phyloP scores from a whole-genome alignment of 768 basidiomycete genomes.

The Boletus rubescentipes region DNA sequence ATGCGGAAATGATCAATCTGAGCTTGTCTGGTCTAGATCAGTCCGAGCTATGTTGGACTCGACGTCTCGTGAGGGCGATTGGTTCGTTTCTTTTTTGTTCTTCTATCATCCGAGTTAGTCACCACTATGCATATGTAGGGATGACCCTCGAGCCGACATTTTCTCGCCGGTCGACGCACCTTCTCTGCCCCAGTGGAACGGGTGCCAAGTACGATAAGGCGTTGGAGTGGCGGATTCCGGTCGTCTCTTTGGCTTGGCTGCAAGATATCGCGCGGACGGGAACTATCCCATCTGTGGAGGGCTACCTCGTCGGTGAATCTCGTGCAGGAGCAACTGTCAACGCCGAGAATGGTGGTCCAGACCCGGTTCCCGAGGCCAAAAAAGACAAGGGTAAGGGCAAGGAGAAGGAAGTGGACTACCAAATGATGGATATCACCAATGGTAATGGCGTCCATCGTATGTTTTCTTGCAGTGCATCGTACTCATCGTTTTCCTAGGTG shows the following conservation, averaged over 20 bases:
- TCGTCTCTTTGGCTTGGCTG: constrained; percentile 74
- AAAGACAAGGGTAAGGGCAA: constrained; percentile 35
- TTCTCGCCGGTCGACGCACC: constrained; percentile 70
- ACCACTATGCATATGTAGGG: constrained; percentile 38
- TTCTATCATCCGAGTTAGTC: background rate
- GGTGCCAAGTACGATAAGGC: constrained; percentile 83
- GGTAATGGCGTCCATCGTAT: constrained; percentile 17
- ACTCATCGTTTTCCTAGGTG: constrained; percentile 9
- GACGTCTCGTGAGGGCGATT: constrained; percentile 26
- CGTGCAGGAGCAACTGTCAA: constrained; percentile 42
- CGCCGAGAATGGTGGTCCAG: constrained; percentile 21
- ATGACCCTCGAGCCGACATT: constrained; percentile 56
- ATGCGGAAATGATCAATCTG: constrained; percentile 54
- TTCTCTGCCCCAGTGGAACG: constrained; percentile 68
- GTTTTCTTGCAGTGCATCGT: background rate
- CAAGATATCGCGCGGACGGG: constrained; percentile 56
- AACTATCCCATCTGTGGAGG: constrained; percentile 37
- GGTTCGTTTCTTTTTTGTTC: constrained; percentile 10
- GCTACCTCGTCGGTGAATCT: constrained; percentile 32
- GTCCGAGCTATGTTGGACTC: constrained; percentile 63
- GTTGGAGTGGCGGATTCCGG: constrained; percentile 71
- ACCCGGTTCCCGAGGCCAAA: constrained; percentile 5
- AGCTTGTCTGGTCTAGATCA: constrained; percentile 78
- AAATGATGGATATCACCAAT: constrained; percentile 40
- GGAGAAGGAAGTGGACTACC: constrained; percentile 28